Evolutionary conservation across 2,329 filamentous ascomycete species (phyloP), one percentile per base, ranked within the genome.

Genomic region (Arthrobotrys iridis): DNA sequence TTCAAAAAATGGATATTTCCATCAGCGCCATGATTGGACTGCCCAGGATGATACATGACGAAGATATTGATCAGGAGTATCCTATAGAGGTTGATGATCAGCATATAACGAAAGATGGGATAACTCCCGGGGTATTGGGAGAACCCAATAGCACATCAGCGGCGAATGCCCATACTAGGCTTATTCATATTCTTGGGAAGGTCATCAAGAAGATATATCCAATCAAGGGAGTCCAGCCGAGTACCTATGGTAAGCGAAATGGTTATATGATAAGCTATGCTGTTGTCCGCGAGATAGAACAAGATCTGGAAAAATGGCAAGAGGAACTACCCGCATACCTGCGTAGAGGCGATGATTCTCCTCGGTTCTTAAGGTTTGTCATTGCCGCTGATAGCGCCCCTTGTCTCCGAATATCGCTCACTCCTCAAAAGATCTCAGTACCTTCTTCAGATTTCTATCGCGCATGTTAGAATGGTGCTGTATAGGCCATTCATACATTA

Each of bases 401-500:
- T 45, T 63, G 8, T 15, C 37, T 30, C 8, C n/a, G 11, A 18
- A 28, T 6, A 22, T 35, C 13, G 20, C 62, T 74, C 37, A 74
- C 18, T 2, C 6, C 24, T 15, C 50, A 66, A 87, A 66, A 60
- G 87, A 63, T 83, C 86, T n/a, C 91, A 92, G 74, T 92, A 93
- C 77, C 84, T 93, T 22, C 84, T 95, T 18, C 87, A 91, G 35
- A 90, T 95, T 82, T 88, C 89, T n/a, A 94, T 91, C 80, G 91
- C 90, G 1, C 91, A 94, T 79, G 90, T 93, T 3, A 92, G 94
- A 80, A 89, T 95, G 81, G 88, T 95, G 80, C 83, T 95, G 1
- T 95, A 95, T 79, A 86, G 92, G 15, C 92, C 92, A 0, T 95
- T 95, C 81, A 83, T 95, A 10, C 92, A 95, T 80, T 95, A 94